A percentile compares a stretch with the other conserved stretches of the same genome.
Evolutionary conservation across 345 rosid species (phyloP).

Genomic region (Citrus maxima): DNA sequence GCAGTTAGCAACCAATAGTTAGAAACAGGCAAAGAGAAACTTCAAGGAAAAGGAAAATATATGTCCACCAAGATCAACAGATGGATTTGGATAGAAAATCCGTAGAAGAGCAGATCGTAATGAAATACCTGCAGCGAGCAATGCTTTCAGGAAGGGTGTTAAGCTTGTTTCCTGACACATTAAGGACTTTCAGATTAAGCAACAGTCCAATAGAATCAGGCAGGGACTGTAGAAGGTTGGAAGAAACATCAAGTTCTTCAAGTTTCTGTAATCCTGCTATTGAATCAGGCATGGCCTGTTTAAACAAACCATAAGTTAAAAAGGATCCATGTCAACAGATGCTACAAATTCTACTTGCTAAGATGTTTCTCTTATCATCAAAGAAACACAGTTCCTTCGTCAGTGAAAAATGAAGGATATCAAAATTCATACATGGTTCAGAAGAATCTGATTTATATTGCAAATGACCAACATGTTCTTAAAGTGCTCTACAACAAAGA

Average conservation of each 20-base stretch:
- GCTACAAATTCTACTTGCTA: background rate
- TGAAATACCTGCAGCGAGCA: slow-evolving; percentile 52
- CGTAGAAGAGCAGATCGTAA: background rate
- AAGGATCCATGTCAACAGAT: background rate
- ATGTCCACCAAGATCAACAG: background rate
- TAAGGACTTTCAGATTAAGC: slow-evolving; percentile 53
- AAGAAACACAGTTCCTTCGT: background rate
- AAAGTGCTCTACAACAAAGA: background rate
- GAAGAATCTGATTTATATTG: background rate
- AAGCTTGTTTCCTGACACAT: slow-evolving; percentile 75
- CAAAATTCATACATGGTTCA: background rate
- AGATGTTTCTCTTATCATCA: background rate
- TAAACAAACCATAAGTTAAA: background rate
- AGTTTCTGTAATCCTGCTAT: slow-evolving; percentile 69
- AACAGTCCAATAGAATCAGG: slow-evolving; percentile 84
- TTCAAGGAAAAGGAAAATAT: background rate
- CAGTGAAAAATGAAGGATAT: background rate
- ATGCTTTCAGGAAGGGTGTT: slow-evolving; percentile 79
- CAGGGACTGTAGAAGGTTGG: slow-evolving; percentile 53
- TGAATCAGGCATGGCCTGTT: slow-evolving; percentile 85
- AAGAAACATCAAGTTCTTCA: slow-evolving; percentile 68
- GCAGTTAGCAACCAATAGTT: background rate
- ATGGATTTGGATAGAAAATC: background rate
- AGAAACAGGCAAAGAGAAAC: background rate
- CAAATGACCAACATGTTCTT: background rate